These are phyloP conservation scores for Verbena officinalis DNA, from an alignment of 257 asterid genomes.

Conservation along the genomic window DNA sequence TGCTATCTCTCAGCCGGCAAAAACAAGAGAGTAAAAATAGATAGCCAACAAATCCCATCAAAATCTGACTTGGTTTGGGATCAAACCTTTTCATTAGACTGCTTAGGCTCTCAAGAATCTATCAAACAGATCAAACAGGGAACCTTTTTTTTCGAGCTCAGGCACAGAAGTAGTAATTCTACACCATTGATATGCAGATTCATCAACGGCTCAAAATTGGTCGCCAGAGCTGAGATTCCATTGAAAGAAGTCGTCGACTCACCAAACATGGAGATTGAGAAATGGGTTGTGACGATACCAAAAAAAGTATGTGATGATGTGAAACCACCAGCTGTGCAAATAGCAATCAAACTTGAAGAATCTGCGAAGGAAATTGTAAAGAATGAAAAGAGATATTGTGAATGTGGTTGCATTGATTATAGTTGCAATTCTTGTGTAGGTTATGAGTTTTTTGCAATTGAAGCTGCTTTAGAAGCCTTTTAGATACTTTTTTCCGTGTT, in stretches of 20 bases:
- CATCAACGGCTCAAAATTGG: slow-evolving; percentile 45
- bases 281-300: slow-evolving; percentile 50
- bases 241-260: slow-evolving; percentile 46
- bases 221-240: slow-evolving; percentile 62
- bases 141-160: slow-evolving; percentile 50
- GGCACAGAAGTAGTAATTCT: slow-evolving; percentile 34
- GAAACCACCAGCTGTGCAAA: slow-evolving; percentile 55
- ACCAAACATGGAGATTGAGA: slow-evolving; percentile 41
- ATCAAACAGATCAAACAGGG: slow-evolving; percentile 42
- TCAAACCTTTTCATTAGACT: slow-evolving; percentile 56
- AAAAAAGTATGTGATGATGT: slow-evolving; percentile 32
- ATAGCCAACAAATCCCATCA: slow-evolving; percentile 49
- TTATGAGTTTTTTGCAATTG: slow-evolving; percentile 52
- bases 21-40: slow-evolving; percentile 46
- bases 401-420: slow-evolving; percentile 42
- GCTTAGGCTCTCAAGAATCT: slow-evolving; percentile 43
- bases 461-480: slow-evolving; percentile 38
- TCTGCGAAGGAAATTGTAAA: background rate
- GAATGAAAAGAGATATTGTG: slow-evolving; percentile 31
- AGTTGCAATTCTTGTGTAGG: slow-evolving; percentile 40
- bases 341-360: slow-evolving; percentile 46
- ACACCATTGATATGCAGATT: slow-evolving; percentile 31
- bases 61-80: slow-evolving; percentile 50
- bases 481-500: slow-evolving; percentile 26
- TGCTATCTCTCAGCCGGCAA: slow-evolving; percentile 56